phyloP scores from a whole-genome alignment of 345 rosid genomes.

The Passiflora organensis region DNA sequence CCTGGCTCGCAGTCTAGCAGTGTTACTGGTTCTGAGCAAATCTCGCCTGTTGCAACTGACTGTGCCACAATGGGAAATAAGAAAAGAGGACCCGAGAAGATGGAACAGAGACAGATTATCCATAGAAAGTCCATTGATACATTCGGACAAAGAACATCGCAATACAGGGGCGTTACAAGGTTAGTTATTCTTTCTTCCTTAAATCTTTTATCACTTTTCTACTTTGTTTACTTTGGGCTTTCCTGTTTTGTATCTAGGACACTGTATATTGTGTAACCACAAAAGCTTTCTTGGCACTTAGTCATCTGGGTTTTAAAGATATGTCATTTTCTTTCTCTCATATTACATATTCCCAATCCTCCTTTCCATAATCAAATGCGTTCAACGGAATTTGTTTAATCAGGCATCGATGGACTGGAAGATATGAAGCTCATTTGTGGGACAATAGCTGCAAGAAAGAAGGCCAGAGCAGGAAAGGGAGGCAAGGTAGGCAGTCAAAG shows the following conservation, averaged over 20 bases:
- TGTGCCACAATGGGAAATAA: constrained; percentile 55
- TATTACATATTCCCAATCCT: background rate
- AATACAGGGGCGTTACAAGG: constrained; percentile 98
- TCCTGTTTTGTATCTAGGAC: background rate
- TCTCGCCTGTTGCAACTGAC: constrained; percentile 43
- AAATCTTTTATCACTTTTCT: background rate
- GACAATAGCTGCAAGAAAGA: constrained; percentile 96
- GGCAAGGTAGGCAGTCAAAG: constrained; percentile 51
- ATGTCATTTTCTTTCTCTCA: background rate
- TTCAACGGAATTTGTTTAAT: constrained; percentile 6
- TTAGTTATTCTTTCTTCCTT: constrained; percentile 3
- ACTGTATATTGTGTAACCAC: background rate
- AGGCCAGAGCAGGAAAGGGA: constrained; percentile 94
- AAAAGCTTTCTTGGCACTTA: background rate
- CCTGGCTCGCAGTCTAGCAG: constrained; percentile 91
- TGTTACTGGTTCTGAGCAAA: constrained; percentile 59
- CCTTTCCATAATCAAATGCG: background rate
- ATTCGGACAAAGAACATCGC: constrained; percentile 97
- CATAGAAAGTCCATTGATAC: constrained; percentile 95
- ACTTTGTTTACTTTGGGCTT: background rate
- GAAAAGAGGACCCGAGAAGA: constrained; percentile 73
- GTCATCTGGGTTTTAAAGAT: background rate
- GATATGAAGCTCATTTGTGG: constrained; percentile 98
- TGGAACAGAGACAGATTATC: constrained; percentile 67
- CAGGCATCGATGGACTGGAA: constrained; percentile 97